Evolutionary conservation across 1,284 basidiomycete species (phyloP), one percentile per base, ranked within the genome.

Genomic region (Quambalaria eucalypti): DNA sequence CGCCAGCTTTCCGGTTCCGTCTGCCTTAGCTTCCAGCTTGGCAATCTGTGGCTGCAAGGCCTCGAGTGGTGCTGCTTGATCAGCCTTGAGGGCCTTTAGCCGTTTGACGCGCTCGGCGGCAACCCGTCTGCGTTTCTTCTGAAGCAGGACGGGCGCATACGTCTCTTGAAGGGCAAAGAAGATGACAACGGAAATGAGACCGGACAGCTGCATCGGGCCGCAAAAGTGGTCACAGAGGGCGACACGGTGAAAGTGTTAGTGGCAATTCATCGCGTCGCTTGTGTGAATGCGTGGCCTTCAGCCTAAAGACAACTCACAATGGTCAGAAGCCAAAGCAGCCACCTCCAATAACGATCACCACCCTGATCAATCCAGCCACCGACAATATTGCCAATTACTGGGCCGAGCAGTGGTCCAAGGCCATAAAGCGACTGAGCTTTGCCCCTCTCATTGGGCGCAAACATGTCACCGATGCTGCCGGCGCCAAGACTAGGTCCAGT

Each of bases 391-490:
- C 69, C 69, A 8, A 67, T n/a, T 12, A 69, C 65, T 4, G 69
- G 69, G 1, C 69, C 69, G 48, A 71, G 57, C 16, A 71, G 30
- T 0, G 69, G 69, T 1, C 69, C 68, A 5, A 71, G 39, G 0
- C 63, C 67, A 30, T 71, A 71, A 10, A 71, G 21, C 2, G 58
- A 54, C 36, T 65, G 61, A 0, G 69, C 69, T 0, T 57, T 21
- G 8, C 69, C 69, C 0, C 69, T 30, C 28, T 69, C 65, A 9
- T 46, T 49, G 2, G 69, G 69, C 16, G 54, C 28, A 49, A 71
- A 71, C 68, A 71, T 68, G 48, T 71, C 69, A 1, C 65, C 69
- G 29, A 71, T 71, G 29, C 60, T 66, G 0, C 65, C 67, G 0
- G 68, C 64, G 6, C 69, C 69, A 8, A 71, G 28, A 50, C 66